Conservation (phyloP, 2,329 filamentous ascomycete species). For the Hymenotorrendiella dingleyae region DNA sequence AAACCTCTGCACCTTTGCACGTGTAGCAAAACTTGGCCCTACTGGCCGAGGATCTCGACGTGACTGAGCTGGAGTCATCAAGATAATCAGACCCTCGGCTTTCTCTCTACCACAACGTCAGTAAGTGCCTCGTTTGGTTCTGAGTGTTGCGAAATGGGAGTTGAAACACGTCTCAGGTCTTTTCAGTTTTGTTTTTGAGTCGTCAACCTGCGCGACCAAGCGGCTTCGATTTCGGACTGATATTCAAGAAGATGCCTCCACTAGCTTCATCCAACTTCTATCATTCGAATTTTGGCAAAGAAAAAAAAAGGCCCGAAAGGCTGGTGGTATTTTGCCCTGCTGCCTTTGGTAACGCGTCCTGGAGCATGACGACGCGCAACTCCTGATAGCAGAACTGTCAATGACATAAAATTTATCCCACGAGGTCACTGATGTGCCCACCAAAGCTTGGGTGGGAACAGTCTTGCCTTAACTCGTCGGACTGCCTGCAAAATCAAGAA, state of each 20-base stretch:
- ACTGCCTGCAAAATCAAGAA: conserved; percentile 18
- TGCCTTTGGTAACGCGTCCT: conserved; percentile 54
- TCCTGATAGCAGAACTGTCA: conserved; percentile 45
- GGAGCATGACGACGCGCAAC: conserved; percentile 39
- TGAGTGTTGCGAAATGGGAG: too few species aligned
- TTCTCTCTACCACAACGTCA: conserved; percentile 14
- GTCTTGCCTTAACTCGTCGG: conserved; percentile 28
- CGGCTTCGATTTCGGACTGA: conserved; percentile 26
- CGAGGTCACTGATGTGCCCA: conserved; percentile 25
- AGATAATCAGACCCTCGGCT: conserved; percentile 5
- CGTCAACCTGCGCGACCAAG: conserved; percentile 34
- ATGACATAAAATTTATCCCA: conserved; percentile 26
- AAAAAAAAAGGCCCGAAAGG: conserved; percentile 2
- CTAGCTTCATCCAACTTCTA: conserved; percentile 8
- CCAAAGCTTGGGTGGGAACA: conserved; percentile 23
- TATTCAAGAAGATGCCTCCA: conserved; percentile 12
- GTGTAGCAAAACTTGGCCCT: conserved; percentile 15
- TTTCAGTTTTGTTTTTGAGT: conserved; percentile 60
- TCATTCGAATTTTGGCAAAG: conserved; percentile 6
- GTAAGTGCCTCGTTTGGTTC: too few species aligned
- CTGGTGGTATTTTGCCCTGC: conserved; percentile 41
- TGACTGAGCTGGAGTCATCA: conserved; percentile 22
- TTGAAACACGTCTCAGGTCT: conserved; percentile 57
- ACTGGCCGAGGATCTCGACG: conserved; percentile 18
- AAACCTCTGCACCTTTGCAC: conserved; percentile 14